Evolutionary conservation across 306 rosid genomes (phyloP).

Genomic region (Morella rubra): DNA sequence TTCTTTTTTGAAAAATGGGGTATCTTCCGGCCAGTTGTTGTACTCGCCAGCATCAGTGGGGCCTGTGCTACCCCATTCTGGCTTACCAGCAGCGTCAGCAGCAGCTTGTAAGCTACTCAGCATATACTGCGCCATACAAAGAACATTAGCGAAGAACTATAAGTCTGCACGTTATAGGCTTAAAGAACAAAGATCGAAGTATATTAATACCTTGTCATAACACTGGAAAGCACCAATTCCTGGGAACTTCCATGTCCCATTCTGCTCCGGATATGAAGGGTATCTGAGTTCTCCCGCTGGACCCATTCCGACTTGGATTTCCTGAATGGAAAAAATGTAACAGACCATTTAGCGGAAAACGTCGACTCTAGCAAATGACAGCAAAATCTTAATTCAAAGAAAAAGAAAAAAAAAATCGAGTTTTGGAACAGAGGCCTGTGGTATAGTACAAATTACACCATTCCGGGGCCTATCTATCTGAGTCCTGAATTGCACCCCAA

Average conservation of each 20-base stretch:
- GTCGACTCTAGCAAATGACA: not conserved
- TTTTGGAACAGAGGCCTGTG: not conserved
- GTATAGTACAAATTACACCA: not conserved
- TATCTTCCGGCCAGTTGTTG: conserved; percentile 97
- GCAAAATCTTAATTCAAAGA: not conserved
- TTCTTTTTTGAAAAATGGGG: conserved; percentile 74
- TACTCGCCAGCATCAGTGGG: conserved; percentile 96
- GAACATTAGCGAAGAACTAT: conserved; percentile 7
- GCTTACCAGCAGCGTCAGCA: conserved; percentile 70
- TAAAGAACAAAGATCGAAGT: not conserved
- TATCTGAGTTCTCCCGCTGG: conserved; percentile 99
- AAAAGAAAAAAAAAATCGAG: not conserved
- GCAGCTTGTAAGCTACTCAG: conserved; percentile 74
- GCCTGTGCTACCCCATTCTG: conserved; percentile 92
- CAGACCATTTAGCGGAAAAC: conserved; percentile 11
- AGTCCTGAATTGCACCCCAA: not conserved
- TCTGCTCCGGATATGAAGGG: conserved; percentile 91
- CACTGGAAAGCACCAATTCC: conserved; percentile 98
- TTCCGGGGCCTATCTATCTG: not conserved
- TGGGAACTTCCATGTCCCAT: conserved; percentile 91
- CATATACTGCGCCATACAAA: conserved; percentile 64
- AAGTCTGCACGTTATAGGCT: not conserved
- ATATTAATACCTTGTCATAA: conserved; percentile 71
- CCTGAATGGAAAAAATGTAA: conserved; percentile 44
- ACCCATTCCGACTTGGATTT: conserved; percentile 99